Evolutionary conservation across 2,329 filamentous ascomycete species (phyloP), one percentile per base, ranked within the genome.

Genomic region (Thelonectria blattea): DNA sequence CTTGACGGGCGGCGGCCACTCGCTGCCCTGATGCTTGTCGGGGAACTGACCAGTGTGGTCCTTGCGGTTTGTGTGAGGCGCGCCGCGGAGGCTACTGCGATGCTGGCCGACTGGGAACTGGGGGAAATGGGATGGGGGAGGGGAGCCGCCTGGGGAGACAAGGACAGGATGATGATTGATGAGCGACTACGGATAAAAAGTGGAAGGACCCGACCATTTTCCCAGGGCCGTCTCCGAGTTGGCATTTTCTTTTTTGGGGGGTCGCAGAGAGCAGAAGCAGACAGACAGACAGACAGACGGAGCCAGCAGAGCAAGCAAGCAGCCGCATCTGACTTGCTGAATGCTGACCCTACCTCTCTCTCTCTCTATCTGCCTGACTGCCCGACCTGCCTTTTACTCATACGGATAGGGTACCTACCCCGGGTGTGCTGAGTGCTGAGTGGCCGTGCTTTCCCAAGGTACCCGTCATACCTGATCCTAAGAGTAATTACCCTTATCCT

Each of bases 401-500:
- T n/a, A n/a, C n/a, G n/a, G n/a, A n/a, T n/a, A n/a, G n/a, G n/a
- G n/a, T n/a, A n/a, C n/a, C n/a, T n/a, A 34, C 51, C 51, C 51
- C 27, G 18, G 42, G 42, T 37, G 37, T 22, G 17, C 17, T 18
- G 18, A 20, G 49, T 52, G n/a, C 49, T 34, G 9, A 50, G 22
- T 32, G 32, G 37, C 27, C 24, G 32, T 34, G 41, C 42, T 20
- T 45, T 14, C 20, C 24, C 43, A 24, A 9, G 18, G 17, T 56
- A 43, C 48, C 52, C 52, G 52, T 60, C 42, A 51, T 49, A 56
- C 60, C 56, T 53, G 52, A 63, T 59, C 63, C 61, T 27, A 24
- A 24, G 22, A 24, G 22, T 24, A 22, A 46, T 24, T 60, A 62
- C 67, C 58, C 56, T 60, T 46, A 60, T 64, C 57, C 61, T 37